Base-by-base conservation (phyloP, 805 yeast species). In the Starmera caribaea region DNA sequence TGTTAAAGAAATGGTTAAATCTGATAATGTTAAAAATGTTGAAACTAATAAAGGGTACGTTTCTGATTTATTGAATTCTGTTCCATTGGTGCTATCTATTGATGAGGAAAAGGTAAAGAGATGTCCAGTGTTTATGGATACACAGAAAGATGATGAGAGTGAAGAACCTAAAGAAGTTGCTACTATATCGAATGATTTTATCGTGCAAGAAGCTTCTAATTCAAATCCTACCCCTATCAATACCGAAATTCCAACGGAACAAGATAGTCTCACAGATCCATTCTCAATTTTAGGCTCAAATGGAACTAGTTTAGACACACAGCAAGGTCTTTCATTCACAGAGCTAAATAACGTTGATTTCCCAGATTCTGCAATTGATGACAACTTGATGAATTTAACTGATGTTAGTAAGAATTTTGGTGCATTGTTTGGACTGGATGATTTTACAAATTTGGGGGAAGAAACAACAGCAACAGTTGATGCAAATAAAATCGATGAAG, bases 11-110 rank as follows among this genome's bases (percentile, higher is more conserved):
- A 36, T 49, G 27, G 58, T 48, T 7, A 47, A 45, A 31, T 44
- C 53, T 4, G 53, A 50, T 14, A 49, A 44, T 34, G 45, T 46
- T 3, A 34, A 42, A 30, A 34, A 44, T 30, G 53, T 44, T 28
- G 58, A 49, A 36, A 42, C 42, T 10, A 43, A 48, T 34, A 48
- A 48, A 13, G 57, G 56, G 26, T 42, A 30, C 14, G 45, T 47
- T 13, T 49, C 56, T 3, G 36, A 24, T 10, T 28, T 51, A 11
- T 32, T 53, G 35, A 49, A 47, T 31, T 47, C 57, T n/a, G 52
- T 52, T 9, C 59, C 57, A 7, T 33, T 49, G 36, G 43, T 43
- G 1, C 31, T 53, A 2, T 42, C 51, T 5, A 38, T 41, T 1
- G 52, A 46, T n/a, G 57, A 54, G 16, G 54, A 45, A 13, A 44